Percentiles rank a stretch among this genome's conserved stretches.
phyloP scores from a whole-genome alignment of 805 yeast species.

The Candida montana region DNA sequence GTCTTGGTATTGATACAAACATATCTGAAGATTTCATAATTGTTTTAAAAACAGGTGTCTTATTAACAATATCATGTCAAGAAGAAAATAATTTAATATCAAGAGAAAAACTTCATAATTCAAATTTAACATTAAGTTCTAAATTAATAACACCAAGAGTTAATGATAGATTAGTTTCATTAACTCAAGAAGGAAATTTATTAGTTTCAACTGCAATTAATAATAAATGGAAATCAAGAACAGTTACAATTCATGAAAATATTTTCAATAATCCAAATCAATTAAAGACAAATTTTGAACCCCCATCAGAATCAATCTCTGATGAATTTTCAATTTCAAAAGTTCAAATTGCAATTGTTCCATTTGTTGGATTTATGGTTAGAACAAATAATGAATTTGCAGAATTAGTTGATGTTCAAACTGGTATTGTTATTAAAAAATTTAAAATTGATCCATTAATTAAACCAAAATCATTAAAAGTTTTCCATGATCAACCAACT shows the following conservation, averaged over 20 bases:
- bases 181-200: slow-evolving; percentile 43
- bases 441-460: slow-evolving; percentile 54
- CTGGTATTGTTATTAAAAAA: slow-evolving; percentile 63
- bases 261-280: slow-evolving; percentile 22
- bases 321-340: not conserved
- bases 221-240: slow-evolving; percentile 58
- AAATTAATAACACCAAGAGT: slow-evolving; percentile 66
- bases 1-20: slow-evolving; percentile 16
- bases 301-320: too few species aligned
- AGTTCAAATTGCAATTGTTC: slow-evolving; percentile 43
- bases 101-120: slow-evolving; percentile 27
- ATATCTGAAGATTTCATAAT: slow-evolving; percentile 40
- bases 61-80: slow-evolving; percentile 44
- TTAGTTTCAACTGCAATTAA: slow-evolving; percentile 57
- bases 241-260: slow-evolving; percentile 42
- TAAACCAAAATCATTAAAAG: slow-evolving; percentile 50
- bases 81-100: slow-evolving; percentile 35
- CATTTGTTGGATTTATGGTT: slow-evolving; percentile 72
- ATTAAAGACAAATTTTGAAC: not conserved
- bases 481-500: slow-evolving; percentile 78
- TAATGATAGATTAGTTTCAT: slow-evolving; percentile 62
- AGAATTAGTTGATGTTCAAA: slow-evolving; percentile 70
- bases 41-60: slow-evolving; percentile 45
- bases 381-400: slow-evolving; percentile 51
- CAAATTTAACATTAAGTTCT: slow-evolving; percentile 44